A percentile compares a stretch with the other conserved stretches of the same genome.
Evolutionary conservation across 306 rosid genomes (phyloP).

Genomic region (Oxytropis ochrocephala): DNA sequence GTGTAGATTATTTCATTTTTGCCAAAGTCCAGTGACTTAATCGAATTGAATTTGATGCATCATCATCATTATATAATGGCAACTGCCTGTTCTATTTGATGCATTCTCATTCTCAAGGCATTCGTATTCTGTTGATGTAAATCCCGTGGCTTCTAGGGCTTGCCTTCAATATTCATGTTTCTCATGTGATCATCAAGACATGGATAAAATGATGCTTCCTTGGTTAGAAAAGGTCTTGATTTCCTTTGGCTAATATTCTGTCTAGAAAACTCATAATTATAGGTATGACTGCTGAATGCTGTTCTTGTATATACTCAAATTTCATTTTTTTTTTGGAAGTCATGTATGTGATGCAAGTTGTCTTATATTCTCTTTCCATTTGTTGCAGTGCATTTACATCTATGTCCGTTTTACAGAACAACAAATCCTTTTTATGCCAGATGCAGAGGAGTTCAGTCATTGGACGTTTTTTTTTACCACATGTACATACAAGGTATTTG

Average conservation of each 20-base stretch:
- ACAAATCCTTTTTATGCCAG: not conserved
- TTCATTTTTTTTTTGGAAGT: not conserved
- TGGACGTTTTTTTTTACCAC: conserved; percentile 16
- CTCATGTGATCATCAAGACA: conserved; percentile 1
- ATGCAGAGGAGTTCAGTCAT: conserved; percentile 25
- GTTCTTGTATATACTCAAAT: not conserved
- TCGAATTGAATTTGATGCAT: conserved; percentile 22
- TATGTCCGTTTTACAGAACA: not conserved
- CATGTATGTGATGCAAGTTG: not conserved
- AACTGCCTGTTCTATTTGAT: conserved; percentile 7
- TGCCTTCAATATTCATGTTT: conserved; percentile 17
- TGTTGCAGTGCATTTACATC: conserved; percentile 14
- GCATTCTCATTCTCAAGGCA: conserved; percentile 21
- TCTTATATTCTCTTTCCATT: conserved; percentile 9
- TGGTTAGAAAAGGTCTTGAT: not conserved
- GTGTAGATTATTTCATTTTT: conserved; percentile 16
- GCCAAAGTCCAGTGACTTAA: conserved; percentile 2
- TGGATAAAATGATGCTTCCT: not conserved
- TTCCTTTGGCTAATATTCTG: not conserved
- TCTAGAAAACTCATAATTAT: not conserved
- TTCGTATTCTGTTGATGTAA: conserved; percentile 20
- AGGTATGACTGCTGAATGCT: not conserved
- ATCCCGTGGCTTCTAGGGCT: conserved; percentile 16
- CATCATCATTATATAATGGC: not conserved
- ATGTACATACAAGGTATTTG: conserved; percentile 27